These are phyloP conservation scores for Linum usitatissimum DNA, from an alignment of 345 rosid genomes.

Conservation along the genomic window DNA sequence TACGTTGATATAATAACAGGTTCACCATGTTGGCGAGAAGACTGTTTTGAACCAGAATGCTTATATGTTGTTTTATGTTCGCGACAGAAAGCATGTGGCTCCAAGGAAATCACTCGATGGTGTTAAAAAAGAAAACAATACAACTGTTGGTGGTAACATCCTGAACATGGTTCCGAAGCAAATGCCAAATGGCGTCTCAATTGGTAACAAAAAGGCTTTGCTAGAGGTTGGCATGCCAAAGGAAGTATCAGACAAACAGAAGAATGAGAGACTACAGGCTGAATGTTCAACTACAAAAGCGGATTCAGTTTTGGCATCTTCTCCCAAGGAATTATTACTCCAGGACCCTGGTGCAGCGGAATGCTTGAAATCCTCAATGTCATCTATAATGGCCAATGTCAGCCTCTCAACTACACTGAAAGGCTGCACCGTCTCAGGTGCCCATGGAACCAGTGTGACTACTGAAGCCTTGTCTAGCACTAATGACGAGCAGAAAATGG, in stretches of 20 bases:
- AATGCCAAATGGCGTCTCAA: slow-evolving; percentile 20
- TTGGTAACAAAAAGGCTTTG: slow-evolving; percentile 22
- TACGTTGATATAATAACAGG: slow-evolving; percentile 38
- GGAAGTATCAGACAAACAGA: slow-evolving; percentile 20
- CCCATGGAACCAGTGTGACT: background rate
- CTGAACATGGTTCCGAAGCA: slow-evolving; percentile 27
- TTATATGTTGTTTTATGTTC: slow-evolving; percentile 95
- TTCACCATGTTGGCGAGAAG: slow-evolving; percentile 65
- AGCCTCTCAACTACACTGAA: slow-evolving; percentile 15
- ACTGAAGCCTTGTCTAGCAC: background rate
- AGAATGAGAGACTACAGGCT: slow-evolving; percentile 5
- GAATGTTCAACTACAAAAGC: slow-evolving; percentile 20
- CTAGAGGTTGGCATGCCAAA: slow-evolving; percentile 12
- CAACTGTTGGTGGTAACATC: slow-evolving; percentile 22
- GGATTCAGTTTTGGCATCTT: slow-evolving; percentile 12
- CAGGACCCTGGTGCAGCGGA: slow-evolving; percentile 14
- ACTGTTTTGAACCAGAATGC: slow-evolving; percentile 82
- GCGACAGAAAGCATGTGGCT: slow-evolving; percentile 48
- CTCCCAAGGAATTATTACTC: slow-evolving; percentile 8
- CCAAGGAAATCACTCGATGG: slow-evolving; percentile 33
- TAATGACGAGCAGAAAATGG: background rate
- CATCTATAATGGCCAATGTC: slow-evolving; percentile 11
- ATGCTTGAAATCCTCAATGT: slow-evolving; percentile 8
- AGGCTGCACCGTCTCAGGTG: slow-evolving; percentile 4
- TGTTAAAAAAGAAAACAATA: slow-evolving; percentile 37